A percentile compares a stretch with the other conserved stretches of the same genome.
Evolutionary conservation across 768 basidiomycete species (phyloP).

Genomic region (Mycena rosella): DNA sequence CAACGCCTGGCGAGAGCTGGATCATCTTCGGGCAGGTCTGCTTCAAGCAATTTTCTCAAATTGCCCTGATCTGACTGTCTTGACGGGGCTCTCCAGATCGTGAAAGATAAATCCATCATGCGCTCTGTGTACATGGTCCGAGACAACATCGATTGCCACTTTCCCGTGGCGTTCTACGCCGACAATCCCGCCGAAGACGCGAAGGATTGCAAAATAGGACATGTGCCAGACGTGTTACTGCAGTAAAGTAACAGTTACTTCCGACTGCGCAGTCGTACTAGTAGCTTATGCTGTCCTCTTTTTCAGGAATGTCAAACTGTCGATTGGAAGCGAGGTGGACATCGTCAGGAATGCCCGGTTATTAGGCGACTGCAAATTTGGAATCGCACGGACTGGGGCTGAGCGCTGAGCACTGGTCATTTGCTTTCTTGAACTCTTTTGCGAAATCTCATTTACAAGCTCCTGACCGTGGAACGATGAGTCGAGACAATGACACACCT

Average conservation of each 20-base stretch:
- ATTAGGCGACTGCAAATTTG: conserved; percentile 33
- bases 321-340: conserved; percentile 35
- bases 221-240: conserved; percentile 38
- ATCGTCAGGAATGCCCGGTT: conserved; percentile 33
- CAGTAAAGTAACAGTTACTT: conserved; percentile 25
- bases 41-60: too few species aligned
- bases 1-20: conserved; percentile 40
- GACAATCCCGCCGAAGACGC: conserved; percentile 37
- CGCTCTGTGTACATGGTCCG: conserved; percentile 35
- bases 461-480: too few species aligned
- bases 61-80: neutral
- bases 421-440: neutral
- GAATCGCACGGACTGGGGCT: conserved; percentile 43
- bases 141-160: conserved; percentile 33
- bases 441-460: neutral
- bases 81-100: conserved; percentile 27
- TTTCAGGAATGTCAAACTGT: conserved; percentile 37
- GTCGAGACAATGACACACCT: too few species aligned
- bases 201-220: conserved; percentile 33
- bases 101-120: conserved; percentile 23
- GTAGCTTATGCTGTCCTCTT: neutral
- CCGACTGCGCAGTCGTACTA: neutral
- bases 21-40: conserved; percentile 39
- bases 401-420: neutral
- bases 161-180: conserved; percentile 40